These are phyloP conservation scores for Graphilbum sp. DNA, from an alignment of 2,329 filamentous ascomycete genomes.

Conservation along the genomic window DNA sequence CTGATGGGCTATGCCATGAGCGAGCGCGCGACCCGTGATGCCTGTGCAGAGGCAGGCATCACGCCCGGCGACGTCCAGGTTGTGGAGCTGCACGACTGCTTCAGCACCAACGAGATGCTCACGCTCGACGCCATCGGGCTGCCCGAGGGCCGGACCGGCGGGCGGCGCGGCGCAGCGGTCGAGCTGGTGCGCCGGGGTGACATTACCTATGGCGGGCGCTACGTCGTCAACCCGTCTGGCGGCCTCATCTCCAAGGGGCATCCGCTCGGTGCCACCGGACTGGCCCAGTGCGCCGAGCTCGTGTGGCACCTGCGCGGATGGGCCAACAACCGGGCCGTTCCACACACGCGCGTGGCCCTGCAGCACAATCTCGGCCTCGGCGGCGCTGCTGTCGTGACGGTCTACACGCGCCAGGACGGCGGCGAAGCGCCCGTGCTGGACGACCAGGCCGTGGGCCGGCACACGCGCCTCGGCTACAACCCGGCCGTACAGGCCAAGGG, in stretches of 20 bases:
- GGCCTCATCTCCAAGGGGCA: conserved; percentile 94
- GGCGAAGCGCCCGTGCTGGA: conserved; percentile 42
- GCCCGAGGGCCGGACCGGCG: conserved; percentile 62
- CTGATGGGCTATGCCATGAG: conserved; percentile 83
- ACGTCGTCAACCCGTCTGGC: conserved; percentile 84
- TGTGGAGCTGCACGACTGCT: conserved; percentile 92
- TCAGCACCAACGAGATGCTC: conserved; percentile 88
- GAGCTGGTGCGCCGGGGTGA: conserved; percentile 76
- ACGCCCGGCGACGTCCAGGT: conserved; percentile 58
- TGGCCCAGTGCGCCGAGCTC: conserved; percentile 88
- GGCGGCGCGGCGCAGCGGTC: conserved; percentile 70
- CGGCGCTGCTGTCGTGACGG: conserved; percentile 76
- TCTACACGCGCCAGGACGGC: conserved; percentile 76
- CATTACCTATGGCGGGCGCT: conserved; percentile 76
- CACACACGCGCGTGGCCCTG: conserved; percentile 54
- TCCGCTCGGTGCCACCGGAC: conserved; percentile 82
- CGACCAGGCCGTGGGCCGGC: conserved; percentile 46
- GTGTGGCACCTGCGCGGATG: conserved; percentile 92
- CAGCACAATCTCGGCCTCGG: conserved; percentile 91
- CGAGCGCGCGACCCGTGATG: conserved; percentile 48
- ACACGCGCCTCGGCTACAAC: conserved; percentile 69
- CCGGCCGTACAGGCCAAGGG: conserved; percentile 80
- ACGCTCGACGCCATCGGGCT: conserved; percentile 77
- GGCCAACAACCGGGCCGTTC: conserved; percentile 73
- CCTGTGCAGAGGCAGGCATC: conserved; percentile 58